Conservation (phyloP, 306 rosid genomes). For the Trifolium subterraneum region DNA sequence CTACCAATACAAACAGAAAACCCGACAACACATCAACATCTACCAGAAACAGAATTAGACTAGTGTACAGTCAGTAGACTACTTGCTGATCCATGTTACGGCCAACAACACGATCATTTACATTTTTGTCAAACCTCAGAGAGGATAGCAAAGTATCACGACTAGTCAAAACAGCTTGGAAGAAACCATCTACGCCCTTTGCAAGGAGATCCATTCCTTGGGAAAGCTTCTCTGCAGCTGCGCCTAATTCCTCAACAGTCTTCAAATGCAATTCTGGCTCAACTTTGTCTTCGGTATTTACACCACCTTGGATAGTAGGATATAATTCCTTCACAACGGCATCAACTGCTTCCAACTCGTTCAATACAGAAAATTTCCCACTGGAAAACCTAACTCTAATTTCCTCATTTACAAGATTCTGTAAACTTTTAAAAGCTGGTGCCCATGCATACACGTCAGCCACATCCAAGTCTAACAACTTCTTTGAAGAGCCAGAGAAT, state of each 20-base stretch:
- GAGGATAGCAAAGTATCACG: constrained; percentile 72
- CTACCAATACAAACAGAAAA: constrained; percentile 1
- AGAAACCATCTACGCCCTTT: constrained; percentile 72
- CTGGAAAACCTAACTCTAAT: constrained; percentile 52
- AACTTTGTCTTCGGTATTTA: constrained; percentile 22
- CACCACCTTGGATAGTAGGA: constrained; percentile 62
- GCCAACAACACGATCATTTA: constrained; percentile 36
- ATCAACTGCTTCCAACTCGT: constrained; percentile 72
- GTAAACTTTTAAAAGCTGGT: constrained; percentile 61
- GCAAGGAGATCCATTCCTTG: constrained; percentile 76
- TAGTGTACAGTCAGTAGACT: constrained; percentile 39
- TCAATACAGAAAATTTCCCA: constrained; percentile 53
- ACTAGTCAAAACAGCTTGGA: constrained; percentile 61
- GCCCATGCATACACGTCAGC: constrained; percentile 67
- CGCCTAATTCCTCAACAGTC: constrained; percentile 52
- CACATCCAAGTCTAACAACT: constrained; percentile 56
- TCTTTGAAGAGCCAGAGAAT: constrained; percentile 63
- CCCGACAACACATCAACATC: constrained; percentile 32
- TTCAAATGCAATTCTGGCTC: constrained; percentile 44
- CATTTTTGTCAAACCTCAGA: constrained; percentile 56
- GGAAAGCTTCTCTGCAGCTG: constrained; percentile 55
- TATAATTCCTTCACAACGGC: constrained; percentile 54
- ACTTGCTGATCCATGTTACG: constrained; percentile 42
- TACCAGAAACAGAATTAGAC: constrained; percentile 29
- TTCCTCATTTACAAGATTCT: constrained; percentile 67